Evolutionary conservation across 352 stramenopile species (phyloP).

Genomic region (Phytophthora foliorum): DNA sequence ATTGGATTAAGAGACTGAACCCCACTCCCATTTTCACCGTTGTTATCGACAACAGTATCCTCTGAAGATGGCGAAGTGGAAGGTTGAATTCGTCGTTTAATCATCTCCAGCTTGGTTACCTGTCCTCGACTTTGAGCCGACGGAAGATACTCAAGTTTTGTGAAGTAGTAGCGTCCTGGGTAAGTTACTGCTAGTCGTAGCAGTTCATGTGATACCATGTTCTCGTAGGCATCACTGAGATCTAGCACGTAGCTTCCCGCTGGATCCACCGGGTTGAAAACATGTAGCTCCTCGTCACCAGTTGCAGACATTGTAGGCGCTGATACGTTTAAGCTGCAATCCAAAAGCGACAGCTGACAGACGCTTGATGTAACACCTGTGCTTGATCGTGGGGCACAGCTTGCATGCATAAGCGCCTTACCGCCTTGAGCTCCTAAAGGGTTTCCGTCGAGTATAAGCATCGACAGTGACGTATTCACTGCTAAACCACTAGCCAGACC

Average conservation of each 20-base stretch:
- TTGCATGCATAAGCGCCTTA: conserved; percentile 63
- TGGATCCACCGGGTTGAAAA: conserved; percentile 72
- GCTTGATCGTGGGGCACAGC: conserved; percentile 40
- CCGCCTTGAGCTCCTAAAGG: conserved; percentile 63
- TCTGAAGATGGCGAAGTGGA: not conserved
- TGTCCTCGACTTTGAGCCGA: conserved; percentile 5
- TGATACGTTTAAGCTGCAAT: conserved; percentile 54
- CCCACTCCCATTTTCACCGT: not conserved
- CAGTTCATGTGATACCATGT: conserved; percentile 78
- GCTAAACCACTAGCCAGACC: conserved; percentile 65
- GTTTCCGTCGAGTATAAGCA: conserved; percentile 72
- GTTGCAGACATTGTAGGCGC: conserved; percentile 26
- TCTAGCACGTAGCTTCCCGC: conserved; percentile 67
- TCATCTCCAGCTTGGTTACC: conserved; percentile 31
- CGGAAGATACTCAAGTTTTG: conserved; percentile 55
- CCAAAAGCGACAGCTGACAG: conserved; percentile 62
- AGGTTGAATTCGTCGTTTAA: conserved; percentile 19
- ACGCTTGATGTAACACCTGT: conserved; percentile 18
- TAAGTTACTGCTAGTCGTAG: conserved; percentile 71
- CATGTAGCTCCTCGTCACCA: conserved; percentile 38
- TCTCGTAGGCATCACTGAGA: conserved; percentile 76
- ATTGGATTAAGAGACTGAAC: conserved; percentile 30
- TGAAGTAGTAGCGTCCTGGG: conserved; percentile 53
- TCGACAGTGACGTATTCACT: conserved; percentile 55
- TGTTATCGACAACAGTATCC: conserved; percentile 5